These are phyloP conservation scores for Cutaneotrichosporon daszewskae DNA, from an alignment of 1,284 basidiomycete species.

Conservation along the genomic window DNA sequence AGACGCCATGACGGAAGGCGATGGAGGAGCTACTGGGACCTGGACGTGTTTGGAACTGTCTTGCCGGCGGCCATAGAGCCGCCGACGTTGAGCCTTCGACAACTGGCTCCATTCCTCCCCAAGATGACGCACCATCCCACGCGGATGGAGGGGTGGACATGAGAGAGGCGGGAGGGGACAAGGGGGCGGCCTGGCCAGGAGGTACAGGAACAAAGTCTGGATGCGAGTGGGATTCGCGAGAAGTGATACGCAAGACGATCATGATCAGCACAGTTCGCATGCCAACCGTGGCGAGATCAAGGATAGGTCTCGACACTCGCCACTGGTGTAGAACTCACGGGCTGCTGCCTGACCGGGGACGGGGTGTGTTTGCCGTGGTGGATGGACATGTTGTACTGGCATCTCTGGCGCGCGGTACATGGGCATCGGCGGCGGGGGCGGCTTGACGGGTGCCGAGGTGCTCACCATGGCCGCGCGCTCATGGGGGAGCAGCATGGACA, in stretches of 20 bases:
- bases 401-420: neutral
- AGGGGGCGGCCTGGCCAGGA: constrained; percentile 18
- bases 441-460: neutral
- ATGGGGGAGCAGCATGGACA: constrained; percentile 44
- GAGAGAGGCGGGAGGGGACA: constrained; percentile 37
- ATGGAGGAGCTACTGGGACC: neutral
- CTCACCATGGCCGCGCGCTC: constrained; percentile 25
- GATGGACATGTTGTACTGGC: constrained; percentile 7
- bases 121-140: constrained; percentile 29
- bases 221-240: neutral
- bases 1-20: neutral
- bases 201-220: constrained; percentile 18
- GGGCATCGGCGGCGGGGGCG: neutral
- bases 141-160: constrained; percentile 34
- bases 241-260: neutral
- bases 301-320: too few species aligned
- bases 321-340: too few species aligned
- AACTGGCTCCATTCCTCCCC: constrained; percentile 22
- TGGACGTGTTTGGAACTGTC: constrained; percentile 4
- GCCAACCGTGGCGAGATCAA: neutral
- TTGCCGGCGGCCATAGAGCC: constrained; percentile 8
- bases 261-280: neutral
- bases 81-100: constrained; percentile 11
- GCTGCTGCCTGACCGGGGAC: neutral
- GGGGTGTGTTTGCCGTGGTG: constrained; percentile 1